Conservation (phyloP, 1,284 basidiomycete genomes). For the Wallemia hederae region DNA sequence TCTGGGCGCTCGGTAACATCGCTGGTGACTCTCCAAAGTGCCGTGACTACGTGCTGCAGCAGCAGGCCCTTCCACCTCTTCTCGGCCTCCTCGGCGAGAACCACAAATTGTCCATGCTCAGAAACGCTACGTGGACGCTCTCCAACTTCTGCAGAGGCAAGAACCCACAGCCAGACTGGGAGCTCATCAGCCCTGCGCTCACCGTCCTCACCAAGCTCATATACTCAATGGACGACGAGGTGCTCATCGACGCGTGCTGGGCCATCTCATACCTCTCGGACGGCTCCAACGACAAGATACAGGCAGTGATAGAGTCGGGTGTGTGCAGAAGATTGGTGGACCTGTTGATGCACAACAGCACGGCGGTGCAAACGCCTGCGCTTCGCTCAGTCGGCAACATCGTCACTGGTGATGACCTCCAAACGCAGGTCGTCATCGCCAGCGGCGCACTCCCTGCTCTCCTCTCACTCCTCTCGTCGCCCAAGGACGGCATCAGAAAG, state of each 20-base stretch:
- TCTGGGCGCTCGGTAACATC: constrained; percentile 90
- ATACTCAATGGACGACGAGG: constrained; percentile 96
- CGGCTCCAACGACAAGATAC: constrained; percentile 98
- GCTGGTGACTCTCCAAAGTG: constrained; percentile 83
- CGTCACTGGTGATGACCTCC: constrained; percentile 91
- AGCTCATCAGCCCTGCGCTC: constrained; percentile 78
- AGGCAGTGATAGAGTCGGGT: constrained; percentile 94
- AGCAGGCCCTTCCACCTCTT: constrained; percentile 24
- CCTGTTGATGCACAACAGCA: constrained; percentile 84
- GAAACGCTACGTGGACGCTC: constrained; percentile 92
- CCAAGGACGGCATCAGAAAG: constrained; percentile 74
- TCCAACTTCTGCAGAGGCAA: constrained; percentile 96
- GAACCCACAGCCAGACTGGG: constrained; percentile 84
- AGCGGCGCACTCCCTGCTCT: constrained; percentile 83
- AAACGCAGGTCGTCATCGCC: constrained; percentile 93
- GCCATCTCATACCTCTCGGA: constrained; percentile 98
- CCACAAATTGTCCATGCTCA: constrained; percentile 87
- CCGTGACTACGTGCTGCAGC: constrained; percentile 41
- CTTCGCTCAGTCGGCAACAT: constrained; percentile 95
- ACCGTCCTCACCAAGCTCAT: constrained; percentile 91
- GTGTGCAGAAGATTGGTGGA: constrained; percentile 94
- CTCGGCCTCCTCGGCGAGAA: constrained; percentile 23
- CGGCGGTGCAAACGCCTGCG: constrained; percentile 94
- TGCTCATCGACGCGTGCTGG: constrained; percentile 99
- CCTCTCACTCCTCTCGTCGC: constrained; percentile 65